Conservation (phyloP, 2,329 filamentous ascomycete species). For the Calonectria henricotiae region DNA sequence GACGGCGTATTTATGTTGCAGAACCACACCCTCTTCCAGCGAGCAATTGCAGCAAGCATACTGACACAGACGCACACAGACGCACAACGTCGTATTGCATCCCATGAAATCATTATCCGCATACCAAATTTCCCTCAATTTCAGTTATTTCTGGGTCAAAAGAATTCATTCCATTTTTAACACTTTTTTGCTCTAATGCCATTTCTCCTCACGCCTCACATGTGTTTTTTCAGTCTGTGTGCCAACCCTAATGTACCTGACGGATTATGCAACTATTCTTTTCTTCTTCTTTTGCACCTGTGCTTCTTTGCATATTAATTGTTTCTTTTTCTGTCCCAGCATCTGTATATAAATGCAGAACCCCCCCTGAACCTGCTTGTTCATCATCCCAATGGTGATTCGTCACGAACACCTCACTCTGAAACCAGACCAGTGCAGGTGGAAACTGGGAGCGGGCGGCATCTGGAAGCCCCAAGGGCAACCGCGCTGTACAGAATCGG, state of each 20-base stretch:
- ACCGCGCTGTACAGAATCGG: constrained; percentile 14
- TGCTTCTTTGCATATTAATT: not conserved
- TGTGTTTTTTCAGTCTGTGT: not conserved
- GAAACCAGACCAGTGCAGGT: constrained; percentile 43
- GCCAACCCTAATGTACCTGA: not conserved
- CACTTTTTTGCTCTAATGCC: not conserved
- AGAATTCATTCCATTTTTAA: too few species aligned
- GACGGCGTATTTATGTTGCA: not conserved
- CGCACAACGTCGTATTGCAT: not conserved
- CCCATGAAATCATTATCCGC: not conserved
- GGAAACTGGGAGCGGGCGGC: constrained; percentile 32
- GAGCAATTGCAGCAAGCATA: not conserved
- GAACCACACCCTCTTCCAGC: constrained; percentile 1
- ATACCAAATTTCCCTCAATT: not conserved
- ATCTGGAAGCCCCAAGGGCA: constrained; percentile 21
- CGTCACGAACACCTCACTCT: constrained; percentile 44
- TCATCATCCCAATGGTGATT: constrained; percentile 39
- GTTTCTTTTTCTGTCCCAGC: constrained; percentile 7
- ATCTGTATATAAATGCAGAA: constrained; percentile 19
- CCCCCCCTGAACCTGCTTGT: not conserved
- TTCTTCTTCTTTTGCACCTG: not conserved
- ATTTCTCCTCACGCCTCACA: not conserved
- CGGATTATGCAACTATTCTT: not conserved
- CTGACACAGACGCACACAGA: not conserved
- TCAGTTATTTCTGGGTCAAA: not conserved